phyloP scores from a whole-genome alignment of 306 rosid genomes.

The Sphenostylis stenocarpa region DNA sequence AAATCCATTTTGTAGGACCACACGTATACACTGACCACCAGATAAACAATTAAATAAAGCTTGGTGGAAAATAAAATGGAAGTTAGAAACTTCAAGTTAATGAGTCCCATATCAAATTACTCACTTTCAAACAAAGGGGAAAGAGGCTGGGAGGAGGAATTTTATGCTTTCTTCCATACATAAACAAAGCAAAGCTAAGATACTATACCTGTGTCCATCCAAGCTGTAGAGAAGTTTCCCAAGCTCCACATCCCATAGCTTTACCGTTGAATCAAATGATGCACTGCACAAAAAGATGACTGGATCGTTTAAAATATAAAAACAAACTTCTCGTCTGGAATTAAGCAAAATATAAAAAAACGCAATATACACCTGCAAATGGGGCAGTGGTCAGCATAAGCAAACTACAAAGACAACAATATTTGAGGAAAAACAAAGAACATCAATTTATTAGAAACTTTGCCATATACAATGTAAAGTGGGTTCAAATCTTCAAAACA shows the following conservation, averaged over 20 bases:
- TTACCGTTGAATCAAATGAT: constrained; percentile 91
- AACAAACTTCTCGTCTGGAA: neutral
- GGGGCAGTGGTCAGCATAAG: neutral
- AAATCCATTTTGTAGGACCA: neutral
- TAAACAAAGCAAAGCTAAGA: neutral
- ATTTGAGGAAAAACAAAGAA: neutral
- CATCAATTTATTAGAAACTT: neutral
- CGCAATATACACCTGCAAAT: neutral
- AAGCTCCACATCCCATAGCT: constrained; percentile 83
- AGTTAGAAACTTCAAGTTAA: neutral
- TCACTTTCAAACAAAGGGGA: neutral
- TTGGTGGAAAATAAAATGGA: neutral
- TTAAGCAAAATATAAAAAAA: neutral
- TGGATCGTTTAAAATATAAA: neutral
- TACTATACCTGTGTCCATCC: constrained; percentile 81
- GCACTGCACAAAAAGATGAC: constrained; percentile 58
- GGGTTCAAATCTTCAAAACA: neutral
- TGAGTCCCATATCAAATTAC: neutral
- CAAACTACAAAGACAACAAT: neutral
- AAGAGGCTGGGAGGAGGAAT: neutral
- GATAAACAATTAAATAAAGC: neutral
- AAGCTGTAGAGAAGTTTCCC: constrained; percentile 79
- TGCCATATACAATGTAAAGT: neutral
- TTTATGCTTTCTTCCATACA: neutral
- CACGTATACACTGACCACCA: neutral